Conservation (phyloP, 352 stramenopile genomes). For the Elongisporangium anandrum region DNA sequence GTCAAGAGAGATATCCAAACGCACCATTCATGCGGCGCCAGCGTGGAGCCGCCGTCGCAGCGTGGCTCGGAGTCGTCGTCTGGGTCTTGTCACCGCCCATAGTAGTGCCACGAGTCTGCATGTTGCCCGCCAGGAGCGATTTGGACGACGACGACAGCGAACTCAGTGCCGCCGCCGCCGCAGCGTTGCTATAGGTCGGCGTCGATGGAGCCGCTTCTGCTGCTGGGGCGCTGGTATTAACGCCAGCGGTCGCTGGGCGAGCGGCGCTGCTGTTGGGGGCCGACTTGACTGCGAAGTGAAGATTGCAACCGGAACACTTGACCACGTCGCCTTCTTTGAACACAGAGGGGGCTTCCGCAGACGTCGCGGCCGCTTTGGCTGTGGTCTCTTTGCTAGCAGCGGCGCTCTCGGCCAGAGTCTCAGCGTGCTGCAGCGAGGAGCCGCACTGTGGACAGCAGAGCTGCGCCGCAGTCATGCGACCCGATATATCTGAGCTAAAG, state of each 20-base stretch:
- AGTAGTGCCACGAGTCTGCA: slow-evolving; percentile 37
- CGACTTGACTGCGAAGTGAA: slow-evolving; percentile 71
- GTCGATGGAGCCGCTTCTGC: slow-evolving; percentile 7
- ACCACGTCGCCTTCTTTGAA: slow-evolving; percentile 80
- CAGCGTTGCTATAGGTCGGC: slow-evolving; percentile 56
- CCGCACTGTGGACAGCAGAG: slow-evolving; percentile 72
- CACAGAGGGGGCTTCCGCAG: slow-evolving; percentile 4
- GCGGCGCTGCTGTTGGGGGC: slow-evolving; percentile 8
- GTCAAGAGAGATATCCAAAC: background rate
- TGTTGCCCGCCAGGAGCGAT: slow-evolving; percentile 25
- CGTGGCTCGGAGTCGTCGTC: too few species aligned
- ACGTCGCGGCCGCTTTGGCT: slow-evolving; percentile 1
- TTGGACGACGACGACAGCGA: slow-evolving; percentile 58
- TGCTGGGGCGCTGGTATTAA: slow-evolving; percentile 1
- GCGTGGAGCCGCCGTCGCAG: slow-evolving; percentile 8
- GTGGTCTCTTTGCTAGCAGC: slow-evolving; percentile 7
- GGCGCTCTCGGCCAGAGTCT: slow-evolving; percentile 19
- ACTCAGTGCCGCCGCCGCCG: slow-evolving; percentile 55
- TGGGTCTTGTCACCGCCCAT: slow-evolving; percentile 12
- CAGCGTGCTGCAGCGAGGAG: slow-evolving; percentile 39
- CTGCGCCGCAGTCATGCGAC: slow-evolving; percentile 1
- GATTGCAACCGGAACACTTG: slow-evolving; percentile 64
- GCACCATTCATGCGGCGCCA: slow-evolving; percentile 47
- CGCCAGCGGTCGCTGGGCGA: slow-evolving; percentile 5
- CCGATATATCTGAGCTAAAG: background rate